phyloP scores from a whole-genome alignment of 2,329 filamentous ascomycete genomes.

The Aspergillus ochraceus region DNA sequence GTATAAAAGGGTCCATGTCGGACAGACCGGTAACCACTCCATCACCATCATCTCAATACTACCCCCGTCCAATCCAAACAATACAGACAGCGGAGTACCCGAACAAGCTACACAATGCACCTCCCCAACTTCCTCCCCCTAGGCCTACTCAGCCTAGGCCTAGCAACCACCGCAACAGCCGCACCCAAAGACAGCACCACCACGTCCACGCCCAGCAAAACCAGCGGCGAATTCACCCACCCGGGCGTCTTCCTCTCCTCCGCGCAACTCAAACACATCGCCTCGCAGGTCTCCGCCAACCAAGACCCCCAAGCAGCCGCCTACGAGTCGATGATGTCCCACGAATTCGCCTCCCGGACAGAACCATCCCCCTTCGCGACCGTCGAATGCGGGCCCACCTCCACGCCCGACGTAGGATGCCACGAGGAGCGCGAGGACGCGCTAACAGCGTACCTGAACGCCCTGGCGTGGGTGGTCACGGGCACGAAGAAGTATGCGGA shows the following conservation, averaged over 20 bases:
- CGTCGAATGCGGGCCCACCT: conserved; percentile 28
- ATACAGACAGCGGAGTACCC: too few relatives aligned
- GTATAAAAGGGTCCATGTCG: too few relatives aligned
- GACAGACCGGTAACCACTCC: too few relatives aligned
- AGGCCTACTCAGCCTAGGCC: neutral
- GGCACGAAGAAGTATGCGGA: conserved; percentile 22
- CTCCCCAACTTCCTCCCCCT: neutral
- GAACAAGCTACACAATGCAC: too few relatives aligned
- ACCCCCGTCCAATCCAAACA: too few relatives aligned
- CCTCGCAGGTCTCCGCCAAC: neutral
- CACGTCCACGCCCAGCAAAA: neutral
- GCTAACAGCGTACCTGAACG: conserved; percentile 28
- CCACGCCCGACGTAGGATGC: conserved; percentile 28
- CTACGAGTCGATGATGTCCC: neutral
- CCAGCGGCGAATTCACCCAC: neutral
- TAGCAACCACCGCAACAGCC: neutral
- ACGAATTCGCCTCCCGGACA: conserved; percentile 1
- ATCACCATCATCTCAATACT: too few relatives aligned
- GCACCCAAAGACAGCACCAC: neutral
- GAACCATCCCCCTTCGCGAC: conserved; percentile 11
- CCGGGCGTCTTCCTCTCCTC: neutral
- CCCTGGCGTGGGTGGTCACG: conserved; percentile 26
- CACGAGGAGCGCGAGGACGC: conserved; percentile 28
- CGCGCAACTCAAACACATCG: neutral
- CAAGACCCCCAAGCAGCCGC: neutral